Evolutionary conservation across 495 filamentous ascomycete species (phyloP).

Genomic region (Cercophora scortea): DNA sequence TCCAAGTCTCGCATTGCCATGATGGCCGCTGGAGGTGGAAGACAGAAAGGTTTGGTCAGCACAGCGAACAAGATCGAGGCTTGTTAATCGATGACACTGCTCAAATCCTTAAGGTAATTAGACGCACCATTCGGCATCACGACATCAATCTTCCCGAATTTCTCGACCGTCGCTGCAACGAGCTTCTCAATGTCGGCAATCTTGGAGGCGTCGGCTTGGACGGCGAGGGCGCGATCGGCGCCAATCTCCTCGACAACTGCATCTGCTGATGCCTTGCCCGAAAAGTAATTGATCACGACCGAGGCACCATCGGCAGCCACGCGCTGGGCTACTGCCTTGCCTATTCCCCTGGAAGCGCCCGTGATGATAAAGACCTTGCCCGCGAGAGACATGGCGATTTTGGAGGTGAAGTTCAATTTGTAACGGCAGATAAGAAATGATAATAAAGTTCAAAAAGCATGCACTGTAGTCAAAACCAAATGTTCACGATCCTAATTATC

Average conservation of each 20-base stretch:
- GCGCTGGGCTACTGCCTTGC: conserved; percentile 47
- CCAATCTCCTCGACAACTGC: conserved; percentile 48
- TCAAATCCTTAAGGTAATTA: too few species aligned
- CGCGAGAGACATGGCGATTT: conserved; percentile 29
- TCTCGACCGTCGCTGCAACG: conserved; percentile 50
- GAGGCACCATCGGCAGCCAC: conserved; percentile 53
- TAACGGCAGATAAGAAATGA: too few species aligned
- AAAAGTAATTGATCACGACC: conserved; percentile 57
- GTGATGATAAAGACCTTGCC: conserved; percentile 59
- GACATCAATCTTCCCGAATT: conserved; percentile 61
- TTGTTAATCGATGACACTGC: too few species aligned
- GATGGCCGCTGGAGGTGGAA: conserved; percentile 35
- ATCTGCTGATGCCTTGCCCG: conserved; percentile 44
- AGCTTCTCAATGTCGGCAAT: conserved; percentile 53
- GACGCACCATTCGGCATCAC: conserved; percentile 46
- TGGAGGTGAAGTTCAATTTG: neutral
- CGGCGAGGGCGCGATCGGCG: conserved; percentile 39
- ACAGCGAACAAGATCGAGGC: too few species aligned
- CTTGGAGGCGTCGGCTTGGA: conserved; percentile 57
- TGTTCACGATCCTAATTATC: too few species aligned
- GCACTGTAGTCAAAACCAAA: too few species aligned
- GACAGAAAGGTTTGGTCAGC: neutral
- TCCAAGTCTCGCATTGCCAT: conserved; percentile 48
- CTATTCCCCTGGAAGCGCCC: conserved; percentile 62
- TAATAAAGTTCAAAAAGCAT: too few species aligned